Evolutionary conservation across 2,329 filamentous ascomycete genomes (phyloP).

Genomic region (Aspergillus alliaceus): DNA sequence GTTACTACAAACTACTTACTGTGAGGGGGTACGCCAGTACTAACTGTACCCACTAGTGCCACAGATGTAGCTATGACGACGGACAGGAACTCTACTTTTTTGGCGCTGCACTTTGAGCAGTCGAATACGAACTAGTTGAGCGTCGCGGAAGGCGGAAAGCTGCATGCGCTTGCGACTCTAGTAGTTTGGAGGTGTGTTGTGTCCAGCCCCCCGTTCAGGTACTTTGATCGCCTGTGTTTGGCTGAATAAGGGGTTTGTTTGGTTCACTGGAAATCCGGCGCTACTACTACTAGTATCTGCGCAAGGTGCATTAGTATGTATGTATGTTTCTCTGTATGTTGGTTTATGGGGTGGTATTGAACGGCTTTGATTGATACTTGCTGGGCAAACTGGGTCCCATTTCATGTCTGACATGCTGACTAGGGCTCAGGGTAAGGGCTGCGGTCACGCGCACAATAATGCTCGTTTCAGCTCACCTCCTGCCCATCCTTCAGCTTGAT

Average conservation of each 20-base stretch:
- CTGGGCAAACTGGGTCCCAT: background rate
- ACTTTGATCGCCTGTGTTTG: background rate
- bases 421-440: constrained; percentile 2
- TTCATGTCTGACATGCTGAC: background rate
- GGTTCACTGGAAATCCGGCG: background rate
- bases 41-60: background rate
- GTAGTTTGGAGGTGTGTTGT: background rate
- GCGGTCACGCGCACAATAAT: background rate
- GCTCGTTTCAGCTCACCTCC: background rate
- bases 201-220: background rate
- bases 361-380: background rate
- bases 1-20: background rate
- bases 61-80: background rate
- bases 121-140: background rate
- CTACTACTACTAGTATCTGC: background rate
- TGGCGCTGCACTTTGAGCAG: background rate
- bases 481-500: background rate
- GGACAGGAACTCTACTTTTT: background rate
- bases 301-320: background rate
- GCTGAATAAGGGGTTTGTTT: background rate
- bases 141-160: background rate
- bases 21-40: background rate
- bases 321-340: background rate
- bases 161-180: background rate
- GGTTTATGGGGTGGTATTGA: background rate